Conservation (phyloP, 306 rosid genomes). For the Fragaria ananassa region DNA sequence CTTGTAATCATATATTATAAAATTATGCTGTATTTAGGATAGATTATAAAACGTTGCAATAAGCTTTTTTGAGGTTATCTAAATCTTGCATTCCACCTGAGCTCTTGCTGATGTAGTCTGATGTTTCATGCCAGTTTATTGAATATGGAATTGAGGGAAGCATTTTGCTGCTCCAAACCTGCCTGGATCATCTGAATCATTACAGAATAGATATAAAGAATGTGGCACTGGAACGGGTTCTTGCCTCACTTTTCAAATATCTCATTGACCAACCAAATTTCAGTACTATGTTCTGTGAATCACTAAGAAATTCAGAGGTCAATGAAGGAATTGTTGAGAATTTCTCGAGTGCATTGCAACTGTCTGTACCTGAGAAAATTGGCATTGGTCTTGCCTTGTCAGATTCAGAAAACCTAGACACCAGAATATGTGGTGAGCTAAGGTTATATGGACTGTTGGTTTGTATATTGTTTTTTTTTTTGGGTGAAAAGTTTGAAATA, state of each 20-base stretch:
- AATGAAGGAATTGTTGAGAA: slow-evolving; percentile 55
- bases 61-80: background rate
- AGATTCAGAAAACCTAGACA: slow-evolving; percentile 77
- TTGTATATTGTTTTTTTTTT: background rate
- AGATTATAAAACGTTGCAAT: background rate
- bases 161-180: slow-evolving; percentile 74
- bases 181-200: slow-evolving; percentile 65
- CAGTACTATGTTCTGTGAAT: slow-evolving; percentile 73
- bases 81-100: slow-evolving; percentile 16
- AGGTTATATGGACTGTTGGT: background rate
- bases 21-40: background rate
- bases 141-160: slow-evolving; percentile 79
- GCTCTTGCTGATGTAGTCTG: slow-evolving; percentile 17
- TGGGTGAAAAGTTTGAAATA: background rate
- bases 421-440: slow-evolving; percentile 65
- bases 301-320: slow-evolving; percentile 60
- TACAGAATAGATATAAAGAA: slow-evolving; percentile 48
- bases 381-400: slow-evolving; percentile 79
- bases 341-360: slow-evolving; percentile 54
- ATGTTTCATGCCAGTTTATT: slow-evolving; percentile 50
- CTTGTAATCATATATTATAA: background rate
- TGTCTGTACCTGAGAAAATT: slow-evolving; percentile 71
- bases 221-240: slow-evolving; percentile 44
- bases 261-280: slow-evolving; percentile 81
- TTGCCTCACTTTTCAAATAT: slow-evolving; percentile 55